Evolutionary conservation across 1,284 basidiomycete genomes (phyloP).

Genomic region (Ganoderma boninense): DNA sequence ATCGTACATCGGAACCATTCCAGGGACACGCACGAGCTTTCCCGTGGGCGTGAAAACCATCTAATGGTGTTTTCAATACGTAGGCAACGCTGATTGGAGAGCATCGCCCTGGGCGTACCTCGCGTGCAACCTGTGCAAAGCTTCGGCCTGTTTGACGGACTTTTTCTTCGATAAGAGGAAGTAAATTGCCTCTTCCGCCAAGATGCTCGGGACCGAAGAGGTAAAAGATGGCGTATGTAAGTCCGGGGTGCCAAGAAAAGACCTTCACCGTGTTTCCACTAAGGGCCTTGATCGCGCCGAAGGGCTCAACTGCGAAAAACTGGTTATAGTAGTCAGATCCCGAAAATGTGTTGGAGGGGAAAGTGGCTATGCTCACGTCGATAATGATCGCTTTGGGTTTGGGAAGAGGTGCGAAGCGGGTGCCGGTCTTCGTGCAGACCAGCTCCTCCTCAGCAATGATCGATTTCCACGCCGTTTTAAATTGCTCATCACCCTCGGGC

Average conservation of each 20-base stretch:
- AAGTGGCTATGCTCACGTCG: not conserved
- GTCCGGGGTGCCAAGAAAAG: constrained; percentile 28
- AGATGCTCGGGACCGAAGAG: constrained; percentile 28
- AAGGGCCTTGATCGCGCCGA: constrained; percentile 15
- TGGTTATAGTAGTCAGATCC: not conserved
- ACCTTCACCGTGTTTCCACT: constrained; percentile 27
- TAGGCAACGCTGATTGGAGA: not conserved
- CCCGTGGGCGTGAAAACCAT: constrained; percentile 19
- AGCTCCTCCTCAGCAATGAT: constrained; percentile 9
- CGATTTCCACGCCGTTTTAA: constrained; percentile 9
- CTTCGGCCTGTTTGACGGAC: constrained; percentile 16
- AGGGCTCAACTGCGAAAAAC: constrained; percentile 25
- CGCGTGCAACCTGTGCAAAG: constrained; percentile 22
- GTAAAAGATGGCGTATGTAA: constrained; percentile 23
- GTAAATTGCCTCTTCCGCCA: constrained; percentile 29
- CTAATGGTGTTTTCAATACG: constrained; percentile 8
- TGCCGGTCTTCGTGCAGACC: constrained; percentile 18
- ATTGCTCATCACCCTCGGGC: not conserved
- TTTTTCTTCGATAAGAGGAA: constrained; percentile 24
- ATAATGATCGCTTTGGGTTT: constrained; percentile 13
- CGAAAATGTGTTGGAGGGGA: too few relatives aligned
- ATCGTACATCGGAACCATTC: constrained; percentile 37
- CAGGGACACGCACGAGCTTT: constrained; percentile 29
- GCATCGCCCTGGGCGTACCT: constrained; percentile 13
- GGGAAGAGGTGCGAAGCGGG: not conserved